A percentile compares a stretch with the other conserved stretches of the same genome.
Evolutionary conservation across 108 stramenopile genomes (phyloP).

Genomic region (Cyclotella kingstonii): DNA sequence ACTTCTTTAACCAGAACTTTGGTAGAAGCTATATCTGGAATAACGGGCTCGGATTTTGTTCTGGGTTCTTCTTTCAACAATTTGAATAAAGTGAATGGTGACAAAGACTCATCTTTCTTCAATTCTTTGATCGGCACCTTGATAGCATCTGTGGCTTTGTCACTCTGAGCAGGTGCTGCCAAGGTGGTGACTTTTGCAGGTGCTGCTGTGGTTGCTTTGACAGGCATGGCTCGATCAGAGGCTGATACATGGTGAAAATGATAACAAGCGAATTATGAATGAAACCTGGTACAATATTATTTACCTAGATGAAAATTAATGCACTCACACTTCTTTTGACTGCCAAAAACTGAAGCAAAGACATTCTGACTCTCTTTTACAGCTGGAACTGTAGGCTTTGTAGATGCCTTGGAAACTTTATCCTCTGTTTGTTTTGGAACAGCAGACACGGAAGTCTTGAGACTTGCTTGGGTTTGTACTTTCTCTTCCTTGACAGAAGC

Average conservation of each 20-base stretch:
- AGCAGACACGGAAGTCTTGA: constrained; percentile 1
- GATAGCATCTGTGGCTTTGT: constrained; percentile 22
- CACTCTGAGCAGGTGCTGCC: constrained; percentile 12
- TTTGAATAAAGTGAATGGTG: too few species aligned
- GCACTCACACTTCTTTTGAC: constrained; percentile 3
- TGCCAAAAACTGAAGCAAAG: constrained; percentile 25
- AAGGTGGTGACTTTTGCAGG: constrained; percentile 25
- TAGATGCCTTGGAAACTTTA: not conserved
- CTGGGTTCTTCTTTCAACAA: too few species aligned
- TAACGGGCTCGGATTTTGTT: too few species aligned
- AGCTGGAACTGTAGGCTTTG: not conserved
- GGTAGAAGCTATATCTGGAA: too few species aligned
- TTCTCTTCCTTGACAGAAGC: constrained; percentile 1
- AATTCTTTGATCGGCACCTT: too few species aligned
- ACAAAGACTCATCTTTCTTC: too few species aligned
- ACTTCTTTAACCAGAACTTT: constrained; percentile 9
- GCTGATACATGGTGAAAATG: constrained; percentile 1
- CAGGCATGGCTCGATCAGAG: constrained; percentile 12
- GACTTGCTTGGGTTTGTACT: not conserved
- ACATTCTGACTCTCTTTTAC: constrained; percentile 12
- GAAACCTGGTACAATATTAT: too few species aligned
- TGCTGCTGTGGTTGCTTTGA: constrained; percentile 28
- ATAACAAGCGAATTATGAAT: not conserved
- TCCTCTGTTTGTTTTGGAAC: constrained; percentile 6
- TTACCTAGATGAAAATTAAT: too few species aligned